These are phyloP conservation scores for Cystoderma amianthinum DNA, from an alignment of 768 basidiomycete species.

Conservation along the genomic window DNA sequence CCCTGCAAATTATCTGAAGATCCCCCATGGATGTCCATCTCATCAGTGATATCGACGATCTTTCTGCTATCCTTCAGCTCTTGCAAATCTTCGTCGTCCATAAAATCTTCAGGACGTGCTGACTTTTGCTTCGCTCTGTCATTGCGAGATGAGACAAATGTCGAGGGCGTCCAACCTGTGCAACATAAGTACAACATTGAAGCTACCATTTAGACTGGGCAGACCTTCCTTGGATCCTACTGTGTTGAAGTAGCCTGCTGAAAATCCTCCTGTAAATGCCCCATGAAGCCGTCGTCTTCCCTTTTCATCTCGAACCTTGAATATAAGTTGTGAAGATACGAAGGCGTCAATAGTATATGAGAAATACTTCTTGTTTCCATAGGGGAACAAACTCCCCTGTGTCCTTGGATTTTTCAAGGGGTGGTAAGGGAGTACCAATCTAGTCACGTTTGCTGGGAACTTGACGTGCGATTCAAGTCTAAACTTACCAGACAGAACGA, in stretches of 20 bases:
- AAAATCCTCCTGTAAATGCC: constrained; percentile 97
- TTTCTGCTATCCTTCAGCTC: constrained; percentile 69
- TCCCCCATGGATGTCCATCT: constrained; percentile 62
- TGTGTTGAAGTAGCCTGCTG: constrained; percentile 94
- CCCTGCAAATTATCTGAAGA: constrained; percentile 38
- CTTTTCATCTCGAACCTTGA: constrained; percentile 86
- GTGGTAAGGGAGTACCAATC: constrained; percentile 93
- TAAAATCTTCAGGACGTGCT: constrained; percentile 84
- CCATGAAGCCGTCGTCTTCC: constrained; percentile 92
- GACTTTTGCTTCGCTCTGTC: constrained; percentile 63
- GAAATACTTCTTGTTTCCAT: constrained; percentile 90
- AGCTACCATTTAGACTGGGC: constrained; percentile 11
- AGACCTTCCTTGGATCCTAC: constrained; percentile 94
- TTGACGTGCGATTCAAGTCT: not conserved
- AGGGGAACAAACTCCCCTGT: constrained; percentile 91
- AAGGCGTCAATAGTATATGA: constrained; percentile 2
- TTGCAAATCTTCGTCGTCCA: constrained; percentile 97
- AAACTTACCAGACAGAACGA: constrained; percentile 72
- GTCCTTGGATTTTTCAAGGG: constrained; percentile 91
- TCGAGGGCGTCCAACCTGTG: constrained; percentile 92
- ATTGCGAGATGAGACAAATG: constrained; percentile 83
- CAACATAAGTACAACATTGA: not conserved
- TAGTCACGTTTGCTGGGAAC: constrained; percentile 18
- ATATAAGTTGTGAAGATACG: constrained; percentile 1
- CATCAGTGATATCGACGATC: constrained; percentile 74